A percentile compares a stretch with the other conserved stretches of the same genome.
phyloP scores from a whole-genome alignment of 495 filamentous ascomycete species.

The Penicillium ochrochloron region DNA sequence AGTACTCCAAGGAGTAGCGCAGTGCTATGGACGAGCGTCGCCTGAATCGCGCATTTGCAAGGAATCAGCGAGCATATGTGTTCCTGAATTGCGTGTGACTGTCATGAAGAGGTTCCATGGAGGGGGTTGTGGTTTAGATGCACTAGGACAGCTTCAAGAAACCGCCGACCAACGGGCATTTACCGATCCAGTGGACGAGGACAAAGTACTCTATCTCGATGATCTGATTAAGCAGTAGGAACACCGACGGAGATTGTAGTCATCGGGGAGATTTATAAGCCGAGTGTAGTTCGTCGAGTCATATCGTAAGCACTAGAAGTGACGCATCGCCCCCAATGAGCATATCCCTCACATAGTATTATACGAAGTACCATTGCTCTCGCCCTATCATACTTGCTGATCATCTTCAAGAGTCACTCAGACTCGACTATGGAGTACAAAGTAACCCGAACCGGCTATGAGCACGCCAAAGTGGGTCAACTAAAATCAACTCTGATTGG shows the following conservation, averaged over 20 bases:
- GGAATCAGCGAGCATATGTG: no score
- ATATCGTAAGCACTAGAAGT: conserved; percentile 5
- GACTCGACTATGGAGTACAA: not conserved
- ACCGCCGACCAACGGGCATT: conserved; percentile 12
- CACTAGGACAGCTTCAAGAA: conserved; percentile 15
- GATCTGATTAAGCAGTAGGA: conserved; percentile 14
- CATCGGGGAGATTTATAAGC: not conserved
- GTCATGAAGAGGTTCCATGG: no score
- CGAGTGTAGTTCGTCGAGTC: not conserved
- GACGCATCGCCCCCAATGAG: not conserved
- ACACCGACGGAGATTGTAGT: conserved; percentile 3
- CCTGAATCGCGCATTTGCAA: no score
- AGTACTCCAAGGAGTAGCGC: no score
- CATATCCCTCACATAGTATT: not conserved
- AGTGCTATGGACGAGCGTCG: no score
- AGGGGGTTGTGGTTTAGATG: not conserved
- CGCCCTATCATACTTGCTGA: not conserved
- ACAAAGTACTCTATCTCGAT: not conserved
- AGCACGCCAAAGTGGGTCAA: conserved; percentile 30
- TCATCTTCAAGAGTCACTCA: conserved; percentile 8
- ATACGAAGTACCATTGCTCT: not conserved
- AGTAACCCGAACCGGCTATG: conserved; percentile 4
- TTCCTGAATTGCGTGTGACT: no score
- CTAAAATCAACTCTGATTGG: conserved; percentile 33
- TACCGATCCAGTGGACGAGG: conserved; percentile 8